Percentiles rank a stretch among this genome's conserved stretches.
These are phyloP conservation scores for Remersonia thermophila DNA, from an alignment of 2,329 filamentous ascomycete genomes.

Conservation along the genomic window DNA sequence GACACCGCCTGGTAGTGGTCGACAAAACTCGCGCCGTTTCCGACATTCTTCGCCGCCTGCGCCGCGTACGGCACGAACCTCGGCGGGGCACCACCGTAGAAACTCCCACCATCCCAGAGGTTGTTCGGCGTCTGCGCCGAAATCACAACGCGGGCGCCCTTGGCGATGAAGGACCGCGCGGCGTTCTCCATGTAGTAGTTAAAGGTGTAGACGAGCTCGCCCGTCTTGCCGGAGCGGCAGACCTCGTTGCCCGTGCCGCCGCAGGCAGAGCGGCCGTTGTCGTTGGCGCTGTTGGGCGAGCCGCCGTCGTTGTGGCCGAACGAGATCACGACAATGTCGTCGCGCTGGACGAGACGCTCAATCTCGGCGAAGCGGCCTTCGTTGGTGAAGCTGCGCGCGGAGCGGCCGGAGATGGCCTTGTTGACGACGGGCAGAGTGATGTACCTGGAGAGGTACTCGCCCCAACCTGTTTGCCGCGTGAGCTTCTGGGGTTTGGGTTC, in stretches of 20 bases:
- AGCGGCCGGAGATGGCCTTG: conserved; percentile 49
- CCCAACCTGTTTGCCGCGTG: conserved; percentile 31
- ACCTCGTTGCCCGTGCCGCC: conserved; percentile 38
- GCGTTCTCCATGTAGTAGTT: conserved; percentile 25
- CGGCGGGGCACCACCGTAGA: conserved; percentile 31
- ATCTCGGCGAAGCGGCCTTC: conserved; percentile 49
- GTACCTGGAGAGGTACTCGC: conserved; percentile 41
- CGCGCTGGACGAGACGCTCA: conserved; percentile 33
- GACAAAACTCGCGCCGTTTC: conserved; percentile 35
- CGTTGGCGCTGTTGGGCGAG: conserved; percentile 30
- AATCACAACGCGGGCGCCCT: conserved; percentile 50
- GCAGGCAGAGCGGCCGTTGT: conserved; percentile 51
- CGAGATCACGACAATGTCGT: conserved; percentile 55
- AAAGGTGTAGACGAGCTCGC: conserved; percentile 19
- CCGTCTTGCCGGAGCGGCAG: conserved; percentile 28
- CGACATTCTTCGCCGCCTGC: conserved; percentile 30
- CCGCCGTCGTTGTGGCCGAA: conserved; percentile 63
- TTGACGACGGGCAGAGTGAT: conserved; percentile 39
- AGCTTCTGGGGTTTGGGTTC: neutral
- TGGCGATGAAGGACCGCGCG: conserved; percentile 24
- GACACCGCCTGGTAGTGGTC: conserved; percentile 46
- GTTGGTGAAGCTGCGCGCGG: conserved; percentile 47
- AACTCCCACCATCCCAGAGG: conserved; percentile 44
- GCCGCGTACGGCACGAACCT: conserved; percentile 43
- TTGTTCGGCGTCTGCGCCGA: conserved; percentile 49